Evolutionary conservation across 805 yeast genomes (phyloP), one percentile per base, ranked within the genome.

Genomic region (Cyberlindnera nakhonratchasimensis): DNA sequence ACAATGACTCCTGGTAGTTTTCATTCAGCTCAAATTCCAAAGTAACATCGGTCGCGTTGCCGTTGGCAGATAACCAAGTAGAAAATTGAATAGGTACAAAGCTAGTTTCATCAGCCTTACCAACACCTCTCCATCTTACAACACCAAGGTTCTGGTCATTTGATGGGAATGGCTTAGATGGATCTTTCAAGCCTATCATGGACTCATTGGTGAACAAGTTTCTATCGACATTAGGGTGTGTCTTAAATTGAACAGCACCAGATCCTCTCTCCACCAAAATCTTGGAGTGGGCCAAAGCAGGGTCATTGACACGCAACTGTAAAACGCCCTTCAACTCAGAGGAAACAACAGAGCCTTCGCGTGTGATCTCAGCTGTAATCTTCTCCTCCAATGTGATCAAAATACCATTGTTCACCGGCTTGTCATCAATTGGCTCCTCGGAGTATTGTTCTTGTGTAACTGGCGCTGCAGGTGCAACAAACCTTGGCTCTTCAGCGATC

Each of bases 221-320:
- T 58, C 86, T 82, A 67, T 93, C 97, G 51, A 93, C 95, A 61
- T 91, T 90, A 50, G 99, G 99, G 70, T 93, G 96, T 13, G 98
- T 89, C 65, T 90, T 90, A 70, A 77, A 93, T 59, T 83, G 89
- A 34, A 80, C 50, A 68, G 78, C 63, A 29, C 70, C 63, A 13
- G 73, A 65, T 31, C 69, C 65, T 31, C 80, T 71, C 31, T 69
- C 63, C 50, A 90, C 67, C 47, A 75, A 58, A 45, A 93, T 72
- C 59, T 76, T 77, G 42, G 88, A 76, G 52, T 74, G 75, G 12
- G 95, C 80, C 51, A 82, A 71, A 29, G 72, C 76, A n/a, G 84
- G 70, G 56, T 89, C 77, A 62, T 84, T 89, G 50, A 93, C 80
- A 61, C 96, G 82, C 60, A 93, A 70, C 65, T 88, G 95, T 53